Percentiles rank a stretch among this genome's conserved stretches.
phyloP scores from a whole-genome alignment of 2,329 filamentous ascomycete genomes.

The Aphanoascus verrucosus region DNA sequence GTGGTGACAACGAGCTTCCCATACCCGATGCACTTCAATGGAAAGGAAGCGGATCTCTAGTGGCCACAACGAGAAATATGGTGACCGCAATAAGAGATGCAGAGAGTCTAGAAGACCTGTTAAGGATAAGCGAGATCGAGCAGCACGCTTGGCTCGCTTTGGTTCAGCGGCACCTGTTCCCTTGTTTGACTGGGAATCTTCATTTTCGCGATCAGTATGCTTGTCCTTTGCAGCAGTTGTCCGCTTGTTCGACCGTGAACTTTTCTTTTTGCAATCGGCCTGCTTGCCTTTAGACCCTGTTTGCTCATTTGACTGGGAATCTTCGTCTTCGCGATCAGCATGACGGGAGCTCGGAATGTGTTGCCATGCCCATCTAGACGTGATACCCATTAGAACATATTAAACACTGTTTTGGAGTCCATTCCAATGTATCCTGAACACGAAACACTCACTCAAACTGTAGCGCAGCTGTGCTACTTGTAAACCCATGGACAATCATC shows the following conservation, averaged over 20 bases:
- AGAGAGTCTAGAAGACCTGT: conserved; percentile 65
- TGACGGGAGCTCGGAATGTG: conserved; percentile 74
- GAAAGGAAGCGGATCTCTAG: conserved; percentile 69
- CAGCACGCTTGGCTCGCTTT: conserved; percentile 40
- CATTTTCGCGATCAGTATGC: conserved; percentile 57
- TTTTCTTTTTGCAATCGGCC: conserved; percentile 30
- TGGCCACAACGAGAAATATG: conserved; percentile 75
- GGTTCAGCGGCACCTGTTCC: conserved; percentile 30
- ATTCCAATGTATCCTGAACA: neutral
- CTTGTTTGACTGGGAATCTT: conserved; percentile 24
- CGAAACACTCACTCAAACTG: conserved; percentile 69
- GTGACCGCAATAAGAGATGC: conserved; percentile 65
- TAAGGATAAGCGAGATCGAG: conserved; percentile 50
- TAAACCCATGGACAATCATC: conserved; percentile 76
- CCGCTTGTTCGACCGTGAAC: conserved; percentile 24
- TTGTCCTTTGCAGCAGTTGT: conserved; percentile 32
- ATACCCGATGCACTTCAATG: conserved; percentile 56
- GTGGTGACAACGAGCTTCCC: conserved; percentile 50
- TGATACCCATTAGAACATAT: conserved; percentile 1
- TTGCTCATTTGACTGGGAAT: conserved; percentile 24
- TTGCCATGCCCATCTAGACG: conserved; percentile 73
- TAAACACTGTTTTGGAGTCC: neutral
- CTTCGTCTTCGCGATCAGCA: conserved; percentile 50
- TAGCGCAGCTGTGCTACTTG: conserved; percentile 71
- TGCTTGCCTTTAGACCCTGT: conserved; percentile 31